A percentile compares a stretch with the other conserved stretches of the same genome.
Conservation (phyloP, 2,329 filamentous ascomycete genomes). For the Penicillium sp. region DNA sequence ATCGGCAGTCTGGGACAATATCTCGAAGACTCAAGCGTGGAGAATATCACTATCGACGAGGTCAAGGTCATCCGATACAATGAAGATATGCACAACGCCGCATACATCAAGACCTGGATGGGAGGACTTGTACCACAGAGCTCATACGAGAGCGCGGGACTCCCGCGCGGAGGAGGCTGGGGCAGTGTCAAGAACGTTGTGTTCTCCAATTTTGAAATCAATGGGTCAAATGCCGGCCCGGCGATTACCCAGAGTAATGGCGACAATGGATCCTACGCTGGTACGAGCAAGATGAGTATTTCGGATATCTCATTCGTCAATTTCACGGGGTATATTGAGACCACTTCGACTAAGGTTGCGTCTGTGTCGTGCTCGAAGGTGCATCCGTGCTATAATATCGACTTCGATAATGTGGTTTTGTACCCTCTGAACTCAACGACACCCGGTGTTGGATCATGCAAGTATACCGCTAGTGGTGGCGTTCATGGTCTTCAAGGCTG, state of each 20-base stretch:
- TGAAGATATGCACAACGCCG: conserved; percentile 52
- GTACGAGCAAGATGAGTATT: conserved; percentile 57
- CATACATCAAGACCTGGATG: conserved; percentile 63
- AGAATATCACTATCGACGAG: conserved; percentile 54
- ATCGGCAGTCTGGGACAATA: conserved; percentile 61
- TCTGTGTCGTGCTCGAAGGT: conserved; percentile 53
- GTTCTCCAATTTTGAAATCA: conserved; percentile 56
- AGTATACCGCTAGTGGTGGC: conserved; percentile 41
- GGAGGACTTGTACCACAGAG: conserved; percentile 52
- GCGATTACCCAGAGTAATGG: conserved; percentile 55
- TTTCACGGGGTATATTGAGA: conserved; percentile 55
- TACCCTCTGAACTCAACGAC: conserved; percentile 38
- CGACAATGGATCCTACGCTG: conserved; percentile 53
- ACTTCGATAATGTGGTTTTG: conserved; percentile 48
- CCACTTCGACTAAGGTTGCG: conserved; percentile 38
- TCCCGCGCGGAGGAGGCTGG: conserved; percentile 59
- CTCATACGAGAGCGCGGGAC: conserved; percentile 54
- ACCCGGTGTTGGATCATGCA: conserved; percentile 41
- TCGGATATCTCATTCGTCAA: conserved; percentile 56
- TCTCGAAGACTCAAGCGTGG: conserved; percentile 57
- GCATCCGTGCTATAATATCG: conserved; percentile 58
- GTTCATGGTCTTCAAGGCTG: conserved; percentile 41
- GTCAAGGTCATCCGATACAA: conserved; percentile 52
- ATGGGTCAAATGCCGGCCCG: conserved; percentile 50
- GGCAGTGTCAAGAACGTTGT: conserved; percentile 57